A percentile compares a stretch with the other conserved stretches of the same genome.
Conservation (phyloP, 1,284 basidiomycete species). For the Leccinum subrobustum region DNA sequence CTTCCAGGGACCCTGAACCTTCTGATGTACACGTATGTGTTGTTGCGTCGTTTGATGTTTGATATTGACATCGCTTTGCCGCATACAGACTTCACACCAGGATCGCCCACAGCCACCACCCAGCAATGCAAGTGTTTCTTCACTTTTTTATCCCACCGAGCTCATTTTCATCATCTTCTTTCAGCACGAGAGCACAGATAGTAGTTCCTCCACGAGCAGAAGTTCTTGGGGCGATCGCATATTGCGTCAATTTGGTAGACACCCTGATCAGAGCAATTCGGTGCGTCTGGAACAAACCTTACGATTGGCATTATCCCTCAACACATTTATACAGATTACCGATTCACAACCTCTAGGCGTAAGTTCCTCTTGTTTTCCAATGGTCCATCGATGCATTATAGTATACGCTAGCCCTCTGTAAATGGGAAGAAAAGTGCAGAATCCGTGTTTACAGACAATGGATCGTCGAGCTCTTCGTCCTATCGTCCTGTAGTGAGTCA, state of each 20-base stretch:
- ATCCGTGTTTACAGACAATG: background rate
- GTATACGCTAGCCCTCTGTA: constrained; percentile 6
- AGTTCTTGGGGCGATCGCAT: background rate
- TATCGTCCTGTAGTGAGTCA: constrained; percentile 4
- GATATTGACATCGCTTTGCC: background rate
- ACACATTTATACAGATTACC: constrained; percentile 5
- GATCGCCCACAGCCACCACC: background rate
- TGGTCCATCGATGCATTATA: background rate
- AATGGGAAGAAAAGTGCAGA: background rate
- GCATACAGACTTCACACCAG: background rate
- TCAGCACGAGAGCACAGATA: constrained; percentile 3
- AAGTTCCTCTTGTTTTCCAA: background rate
- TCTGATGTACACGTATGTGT: constrained; percentile 2
- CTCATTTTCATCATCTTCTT: background rate
- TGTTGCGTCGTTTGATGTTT: background rate
- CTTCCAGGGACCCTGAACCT: background rate
- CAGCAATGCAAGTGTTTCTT: background rate
- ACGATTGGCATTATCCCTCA: background rate
- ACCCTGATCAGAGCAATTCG: background rate
- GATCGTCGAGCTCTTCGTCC: background rate
- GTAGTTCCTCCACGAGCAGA: background rate
- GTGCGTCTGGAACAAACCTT: constrained; percentile 7
- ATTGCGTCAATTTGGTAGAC: background rate
- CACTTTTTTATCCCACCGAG: background rate
- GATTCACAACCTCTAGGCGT: constrained; percentile 4